These are phyloP conservation scores for Talaromyces islandicus DNA, from an alignment of 2,329 filamentous ascomycete species.

Conservation along the genomic window DNA sequence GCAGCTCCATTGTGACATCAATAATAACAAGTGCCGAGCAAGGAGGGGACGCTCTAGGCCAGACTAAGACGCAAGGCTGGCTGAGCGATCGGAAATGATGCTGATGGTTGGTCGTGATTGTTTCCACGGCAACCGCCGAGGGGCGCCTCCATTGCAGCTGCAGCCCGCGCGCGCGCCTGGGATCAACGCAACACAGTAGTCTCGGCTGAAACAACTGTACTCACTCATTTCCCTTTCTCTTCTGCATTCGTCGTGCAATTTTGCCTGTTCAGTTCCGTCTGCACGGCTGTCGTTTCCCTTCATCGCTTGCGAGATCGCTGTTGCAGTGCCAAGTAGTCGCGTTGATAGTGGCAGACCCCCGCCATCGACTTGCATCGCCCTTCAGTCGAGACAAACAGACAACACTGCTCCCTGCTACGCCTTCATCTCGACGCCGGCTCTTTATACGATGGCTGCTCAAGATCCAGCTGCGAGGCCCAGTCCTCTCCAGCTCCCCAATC, in stretches of 20 bases:
- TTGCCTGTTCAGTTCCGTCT: neutral
- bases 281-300: neutral
- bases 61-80: constrained; percentile 7
- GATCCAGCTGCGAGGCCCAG: constrained; percentile 26
- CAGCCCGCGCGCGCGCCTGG: neutral
- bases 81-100: neutral
- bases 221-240: neutral
- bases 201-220: neutral
- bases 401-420: neutral
- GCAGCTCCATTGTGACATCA: neutral
- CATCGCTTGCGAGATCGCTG: neutral
- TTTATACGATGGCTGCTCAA: constrained; percentile 24
- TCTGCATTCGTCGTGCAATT: neutral
- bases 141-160: neutral
- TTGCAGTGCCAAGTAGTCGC: neutral
- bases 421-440: neutral
- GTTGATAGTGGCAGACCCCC: neutral
- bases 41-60: constrained; percentile 1
- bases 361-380: neutral
- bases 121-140: constrained; percentile 9
- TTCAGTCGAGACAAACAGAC: neutral
- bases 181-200: neutral
- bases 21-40: neutral
- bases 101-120: neutral
- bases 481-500: constrained; percentile 35